Base-by-base conservation (phyloP, 805 yeast species). In the Cyberlindnera saturnus region DNA sequence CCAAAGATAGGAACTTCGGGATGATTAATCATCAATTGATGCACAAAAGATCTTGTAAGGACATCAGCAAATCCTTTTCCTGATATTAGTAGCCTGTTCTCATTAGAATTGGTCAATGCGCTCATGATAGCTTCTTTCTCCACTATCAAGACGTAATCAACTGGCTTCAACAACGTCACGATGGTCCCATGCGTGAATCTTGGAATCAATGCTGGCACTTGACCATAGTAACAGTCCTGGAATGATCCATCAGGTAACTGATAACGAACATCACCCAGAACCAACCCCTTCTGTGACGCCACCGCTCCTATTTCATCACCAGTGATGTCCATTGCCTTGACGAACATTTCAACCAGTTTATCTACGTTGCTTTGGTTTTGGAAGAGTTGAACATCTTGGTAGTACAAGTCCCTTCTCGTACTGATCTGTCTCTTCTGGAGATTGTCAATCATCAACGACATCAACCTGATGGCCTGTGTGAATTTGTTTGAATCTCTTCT, bases 1-100 rank as follows among this genome's bases (percentile, higher is more conserved):
- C 78, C 77, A 15, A 62, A 51, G 14, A 79, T 63, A 5, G 67
- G 66, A 1, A 65, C 49, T 1, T 44, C 34, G 2, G 61, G 58
- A n/a, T 59, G 32, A 6, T 20, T 28, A 34, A 40, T 20, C 11
- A 58, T 37, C 26, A 75, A 42, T 38, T 42, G 47, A 4, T 57
- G 43, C 0, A 77, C 52, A 49, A 81, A 78, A 11, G 48, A 44
- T 42, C 69, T 66, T 0, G 88, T 80, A 14, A 77, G 53, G 16
- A 64, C 55, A 58, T 84, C 90, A 0, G 90, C 87, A 49, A 70
- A 81, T 0, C 91, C 91, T 53, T 81, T 82, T 0, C 85, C 88
- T 0, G 88, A 81, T 8, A 83, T 58, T 1, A 77, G 16, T 2
- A 76, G 47, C 14, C 64, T 42, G 8, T 49, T 42, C 29, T 50